These are phyloP conservation scores for Pseudogymnoascus sp. DNA, from an alignment of 2,329 filamentous ascomycete species.

Conservation along the genomic window DNA sequence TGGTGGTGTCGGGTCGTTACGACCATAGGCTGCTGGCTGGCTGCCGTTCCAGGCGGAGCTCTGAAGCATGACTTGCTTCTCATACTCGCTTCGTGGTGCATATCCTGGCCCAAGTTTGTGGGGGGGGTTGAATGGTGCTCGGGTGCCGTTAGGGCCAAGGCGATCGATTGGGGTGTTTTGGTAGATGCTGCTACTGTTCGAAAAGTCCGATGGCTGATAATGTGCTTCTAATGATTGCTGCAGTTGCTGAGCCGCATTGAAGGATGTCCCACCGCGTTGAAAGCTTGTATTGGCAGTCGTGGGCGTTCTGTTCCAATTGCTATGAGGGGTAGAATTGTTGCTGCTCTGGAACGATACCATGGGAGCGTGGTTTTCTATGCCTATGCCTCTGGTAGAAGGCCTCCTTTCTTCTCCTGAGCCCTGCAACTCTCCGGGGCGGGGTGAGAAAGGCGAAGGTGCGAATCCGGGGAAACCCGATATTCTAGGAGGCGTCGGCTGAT, in stretches of 20 bases:
- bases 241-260: conserved; percentile 11
- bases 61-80: conserved; percentile 25
- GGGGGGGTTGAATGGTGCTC: neutral
- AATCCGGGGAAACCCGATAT: conserved; percentile 35
- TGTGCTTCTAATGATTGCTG: conserved; percentile 22
- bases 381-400: neutral
- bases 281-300: conserved; percentile 28
- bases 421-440: conserved; percentile 32
- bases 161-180: conserved; percentile 36
- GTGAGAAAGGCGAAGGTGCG: conserved; percentile 38
- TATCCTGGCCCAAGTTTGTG: conserved; percentile 13
- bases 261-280: conserved; percentile 10
- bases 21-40: conserved; percentile 15
- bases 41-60: conserved; percentile 25
- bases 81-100: conserved; percentile 23
- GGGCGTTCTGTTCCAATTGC: conserved; percentile 14
- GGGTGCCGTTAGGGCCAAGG: neutral
- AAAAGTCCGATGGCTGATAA: conserved; percentile 33
- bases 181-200: conserved; percentile 44
- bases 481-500: conserved; percentile 27
- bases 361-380: neutral
- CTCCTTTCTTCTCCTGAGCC: neutral
- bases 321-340: conserved; percentile 10
- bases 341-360: conserved; percentile 17
- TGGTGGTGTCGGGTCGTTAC: conserved; percentile 39